phyloP scores from a whole-genome alignment of 1,284 basidiomycete genomes.

The Sanguinoderma infundibulare region DNA sequence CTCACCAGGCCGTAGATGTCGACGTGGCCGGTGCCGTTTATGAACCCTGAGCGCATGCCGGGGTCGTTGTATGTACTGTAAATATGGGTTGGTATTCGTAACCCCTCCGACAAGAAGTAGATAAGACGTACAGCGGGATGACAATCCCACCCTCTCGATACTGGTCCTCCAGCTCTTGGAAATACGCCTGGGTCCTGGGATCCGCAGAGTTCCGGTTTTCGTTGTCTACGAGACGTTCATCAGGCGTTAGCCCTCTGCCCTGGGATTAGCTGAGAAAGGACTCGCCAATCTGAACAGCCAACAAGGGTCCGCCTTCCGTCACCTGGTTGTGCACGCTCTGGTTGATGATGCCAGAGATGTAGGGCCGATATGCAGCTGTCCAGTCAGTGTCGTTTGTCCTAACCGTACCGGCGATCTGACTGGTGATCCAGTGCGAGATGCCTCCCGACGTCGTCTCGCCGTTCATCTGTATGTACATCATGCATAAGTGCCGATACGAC shows the following conservation, averaged over 20 bases:
- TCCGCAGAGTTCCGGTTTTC: conserved; percentile 62
- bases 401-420: conserved; percentile 65
- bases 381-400: conserved; percentile 76
- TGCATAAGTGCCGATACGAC: neutral
- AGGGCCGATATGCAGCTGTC: conserved; percentile 70
- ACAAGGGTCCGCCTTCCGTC: conserved; percentile 72
- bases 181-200: conserved; percentile 47
- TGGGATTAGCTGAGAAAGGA: conserved; percentile 32
- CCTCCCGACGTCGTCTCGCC: conserved; percentile 84
- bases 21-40: conserved; percentile 67
- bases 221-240: conserved; percentile 55
- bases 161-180: conserved; percentile 60
- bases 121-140: conserved; percentile 53
- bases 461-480: conserved; percentile 59
- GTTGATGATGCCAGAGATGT: conserved; percentile 66
- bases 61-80: conserved; percentile 70
- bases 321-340: conserved; percentile 72
- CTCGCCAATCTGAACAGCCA: conserved; percentile 45
- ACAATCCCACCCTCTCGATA: conserved; percentile 63
- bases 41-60: conserved; percentile 61
- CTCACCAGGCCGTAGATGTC: conserved; percentile 56
- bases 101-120: too few species aligned
- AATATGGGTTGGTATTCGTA: neutral
- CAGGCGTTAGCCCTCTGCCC: neutral
- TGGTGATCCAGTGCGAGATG: conserved; percentile 78